Percentiles rank a stretch among this genome's conserved stretches.
Evolutionary conservation across 495 filamentous ascomycete genomes (phyloP).

Genomic region (Penicillium robsamsonii): DNA sequence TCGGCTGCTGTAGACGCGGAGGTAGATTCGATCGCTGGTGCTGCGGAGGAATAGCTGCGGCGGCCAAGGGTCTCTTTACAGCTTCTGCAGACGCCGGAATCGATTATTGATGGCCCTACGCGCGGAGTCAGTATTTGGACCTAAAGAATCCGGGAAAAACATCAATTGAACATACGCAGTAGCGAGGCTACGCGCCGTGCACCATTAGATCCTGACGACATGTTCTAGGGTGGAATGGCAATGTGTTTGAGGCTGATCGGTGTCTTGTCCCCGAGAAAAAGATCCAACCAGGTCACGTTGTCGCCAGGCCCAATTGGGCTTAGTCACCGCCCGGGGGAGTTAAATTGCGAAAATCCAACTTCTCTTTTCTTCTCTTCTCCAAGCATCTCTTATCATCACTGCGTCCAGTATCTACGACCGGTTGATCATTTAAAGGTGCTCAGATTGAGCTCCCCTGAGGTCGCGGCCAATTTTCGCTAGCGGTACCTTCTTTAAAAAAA

Average conservation of each 20-base stretch:
- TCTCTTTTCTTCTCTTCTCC: conserved; percentile 33
- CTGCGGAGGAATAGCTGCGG: conserved; percentile 45
- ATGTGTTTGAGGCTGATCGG: conserved; percentile 18
- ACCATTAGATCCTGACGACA: conserved; percentile 48
- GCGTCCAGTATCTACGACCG: conserved; percentile 46
- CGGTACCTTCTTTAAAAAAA: conserved; percentile 57
- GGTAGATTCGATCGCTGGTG: conserved; percentile 35
- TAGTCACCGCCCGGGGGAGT: conserved; percentile 9
- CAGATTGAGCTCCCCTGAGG: conserved; percentile 42
- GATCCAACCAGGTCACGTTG: conserved; percentile 37
- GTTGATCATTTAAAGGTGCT: conserved; percentile 66
- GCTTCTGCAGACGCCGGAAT: conserved; percentile 50
- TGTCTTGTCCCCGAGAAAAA: conserved; percentile 40
- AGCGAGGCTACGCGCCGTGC: conserved; percentile 44
- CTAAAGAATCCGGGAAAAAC: neutral
- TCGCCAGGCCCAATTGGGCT: conserved; percentile 30
- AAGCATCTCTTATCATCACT: conserved; percentile 67
- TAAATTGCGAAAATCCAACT: conserved; percentile 19
- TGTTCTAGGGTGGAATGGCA: conserved; percentile 23
- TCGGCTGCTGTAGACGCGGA: conserved; percentile 30
- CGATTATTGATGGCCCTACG: conserved; percentile 43
- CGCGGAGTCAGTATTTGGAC: conserved; percentile 14
- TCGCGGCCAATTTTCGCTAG: conserved; percentile 69
- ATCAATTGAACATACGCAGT: conserved; percentile 33
- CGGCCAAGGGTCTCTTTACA: conserved; percentile 49